phyloP scores from a whole-genome alignment of 176 grass and related monocot species.

The Cenchrus fungigraminus region DNA sequence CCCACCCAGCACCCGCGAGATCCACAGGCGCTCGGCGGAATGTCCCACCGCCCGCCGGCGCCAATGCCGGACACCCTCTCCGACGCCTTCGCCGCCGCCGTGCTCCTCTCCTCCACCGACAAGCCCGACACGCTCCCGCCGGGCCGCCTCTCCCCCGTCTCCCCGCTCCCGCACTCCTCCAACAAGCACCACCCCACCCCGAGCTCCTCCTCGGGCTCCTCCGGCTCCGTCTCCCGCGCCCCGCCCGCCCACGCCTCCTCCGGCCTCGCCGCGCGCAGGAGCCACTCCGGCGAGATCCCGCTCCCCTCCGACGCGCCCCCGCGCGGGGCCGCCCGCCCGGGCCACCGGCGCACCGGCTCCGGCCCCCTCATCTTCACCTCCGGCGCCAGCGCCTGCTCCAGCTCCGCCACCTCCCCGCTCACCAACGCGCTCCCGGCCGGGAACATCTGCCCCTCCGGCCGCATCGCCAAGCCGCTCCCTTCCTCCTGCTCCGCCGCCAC shows the following conservation, averaged over 20 bases:
- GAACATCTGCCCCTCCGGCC: conserved; percentile 91
- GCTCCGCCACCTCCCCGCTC: conserved; percentile 75
- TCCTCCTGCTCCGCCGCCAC: conserved; percentile 15
- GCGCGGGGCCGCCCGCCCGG: conserved; percentile 18
- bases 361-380: conserved; percentile 79
- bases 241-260: conserved; percentile 7
- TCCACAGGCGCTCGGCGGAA: conserved; percentile 44
- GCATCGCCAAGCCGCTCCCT: conserved; percentile 54
- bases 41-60: conserved; percentile 59
- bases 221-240: conserved; percentile 52
- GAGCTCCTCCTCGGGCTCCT: conserved; percentile 74
- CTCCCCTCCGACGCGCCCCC: conserved; percentile 37
- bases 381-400: conserved; percentile 44
- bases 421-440: conserved; percentile 72
- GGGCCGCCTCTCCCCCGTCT: conserved; percentile 67
- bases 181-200: conserved; percentile 43
- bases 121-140: conserved; percentile 70
- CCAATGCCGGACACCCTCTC: conserved; percentile 60
- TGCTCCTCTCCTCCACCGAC: conserved; percentile 65
- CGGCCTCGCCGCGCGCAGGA: conserved; percentile 63
- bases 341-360: conserved; percentile 86
- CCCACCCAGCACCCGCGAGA: not conserved
- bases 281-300: conserved; percentile 85
- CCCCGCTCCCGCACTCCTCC: conserved; percentile 59
- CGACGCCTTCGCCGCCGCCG: conserved; percentile 63